Evolutionary conservation across 306 rosid species (phyloP), one percentile per base, ranked within the genome.

Genomic region (Parietaria judaica): DNA sequence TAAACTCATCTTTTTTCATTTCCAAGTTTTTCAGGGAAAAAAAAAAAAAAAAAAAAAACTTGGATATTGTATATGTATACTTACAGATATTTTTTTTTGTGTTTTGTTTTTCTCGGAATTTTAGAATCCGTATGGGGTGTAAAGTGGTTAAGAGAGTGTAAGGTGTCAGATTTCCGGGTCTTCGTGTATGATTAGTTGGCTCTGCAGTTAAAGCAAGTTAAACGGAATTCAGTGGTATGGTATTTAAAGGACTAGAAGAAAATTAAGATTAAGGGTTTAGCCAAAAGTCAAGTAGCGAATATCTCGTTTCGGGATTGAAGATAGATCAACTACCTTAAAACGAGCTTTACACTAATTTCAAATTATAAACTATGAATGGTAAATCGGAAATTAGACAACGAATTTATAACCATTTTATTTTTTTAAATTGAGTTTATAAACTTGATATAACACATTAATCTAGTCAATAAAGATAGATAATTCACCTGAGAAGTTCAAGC

Each of bases 81-180:
- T 54, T 23, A 23, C 36, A 0, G 16, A 36, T 6, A 23, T 47
- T 51, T 16, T 16, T 34, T 45, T 52, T n/a, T 23, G 2, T 23
- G 31, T 23, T 23, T 23, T n/a, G n/a, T n/a, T n/a, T 23, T 23
- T 23, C 31, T 23, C 2, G 31, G 31, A 23, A 23, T 23, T 23
- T 61, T 36, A 45, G 13, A 45, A 60, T 60, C 68, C 14, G 56
- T 64, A 39, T 62, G 10, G 68, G 51, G 66, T 8, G 45, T 56
- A 11, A 44, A 58, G 69, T 49, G 63, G 41, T 76, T 72, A 59
- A 71, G 63, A 47, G 82, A 68, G 66, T 70, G 9, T 36, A 55
- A 12, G 59, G 51, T 56, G 60, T 60, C 73, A 7, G 9, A 70
- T 49, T 56, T 55, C 56, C 58, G 75, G 75, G 63, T 59, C 66